Evolutionary conservation across 2,329 filamentous ascomycete genomes (phyloP).

Genomic region (Monosporascus sp.): DNA sequence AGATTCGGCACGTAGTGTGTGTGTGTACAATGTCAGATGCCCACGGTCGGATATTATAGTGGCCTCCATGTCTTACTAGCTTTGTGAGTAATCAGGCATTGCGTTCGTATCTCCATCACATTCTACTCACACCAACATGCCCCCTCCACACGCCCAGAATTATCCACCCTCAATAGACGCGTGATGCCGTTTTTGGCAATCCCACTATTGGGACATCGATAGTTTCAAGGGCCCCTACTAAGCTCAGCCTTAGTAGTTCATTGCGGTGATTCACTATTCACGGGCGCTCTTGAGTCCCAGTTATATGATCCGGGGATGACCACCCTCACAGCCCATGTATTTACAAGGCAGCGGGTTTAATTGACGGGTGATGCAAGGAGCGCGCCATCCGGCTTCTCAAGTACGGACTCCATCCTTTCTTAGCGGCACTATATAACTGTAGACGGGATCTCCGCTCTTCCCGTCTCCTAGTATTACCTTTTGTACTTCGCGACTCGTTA

Average conservation of each 20-base stretch:
- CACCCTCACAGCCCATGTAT: slow-evolving; percentile 16
- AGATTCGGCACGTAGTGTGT: slow-evolving; percentile 12
- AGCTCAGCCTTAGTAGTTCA: background rate
- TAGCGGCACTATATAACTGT: slow-evolving; percentile 21
- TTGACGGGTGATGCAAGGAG: slow-evolving; percentile 28
- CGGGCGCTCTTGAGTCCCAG: slow-evolving; percentile 14
- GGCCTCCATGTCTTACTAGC: slow-evolving; percentile 18
- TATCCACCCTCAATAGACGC: slow-evolving; percentile 21
- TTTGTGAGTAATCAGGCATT: slow-evolving; percentile 1
- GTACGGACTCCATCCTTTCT: slow-evolving; percentile 14
- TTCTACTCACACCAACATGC: slow-evolving; percentile 10
- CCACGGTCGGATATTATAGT: slow-evolving; percentile 13
- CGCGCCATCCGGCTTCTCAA: slow-evolving; percentile 9
- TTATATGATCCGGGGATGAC: slow-evolving; percentile 20
- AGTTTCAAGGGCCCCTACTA: background rate
- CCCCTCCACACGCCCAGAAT: slow-evolving; percentile 10
- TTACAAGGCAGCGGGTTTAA: slow-evolving; percentile 27
- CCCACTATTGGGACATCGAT: background rate
- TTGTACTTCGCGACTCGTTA: slow-evolving; percentile 15
- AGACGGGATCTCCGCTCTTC: slow-evolving; percentile 10
- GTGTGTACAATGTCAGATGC: slow-evolving; percentile 24
- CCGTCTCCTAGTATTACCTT: slow-evolving; percentile 11
- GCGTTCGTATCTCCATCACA: slow-evolving; percentile 14
- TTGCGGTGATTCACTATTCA: slow-evolving; percentile 14
- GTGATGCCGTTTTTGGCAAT: slow-evolving; percentile 15